phyloP scores from a whole-genome alignment of 2,329 filamentous ascomycete genomes.

The Nakataea oryzae region DNA sequence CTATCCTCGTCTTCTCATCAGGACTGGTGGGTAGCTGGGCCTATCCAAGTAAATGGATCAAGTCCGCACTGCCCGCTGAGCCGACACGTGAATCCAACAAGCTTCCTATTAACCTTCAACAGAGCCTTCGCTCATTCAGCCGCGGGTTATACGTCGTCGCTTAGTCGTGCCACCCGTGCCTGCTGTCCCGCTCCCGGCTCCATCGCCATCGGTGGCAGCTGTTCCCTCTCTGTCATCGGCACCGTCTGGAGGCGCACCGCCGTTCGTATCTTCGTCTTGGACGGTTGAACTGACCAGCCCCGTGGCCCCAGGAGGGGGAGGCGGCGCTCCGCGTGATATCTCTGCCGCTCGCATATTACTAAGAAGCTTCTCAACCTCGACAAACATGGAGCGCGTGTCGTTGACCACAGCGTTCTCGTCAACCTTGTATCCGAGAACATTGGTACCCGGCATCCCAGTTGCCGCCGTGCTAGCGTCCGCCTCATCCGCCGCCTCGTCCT shows the following conservation, averaged over 20 bases:
- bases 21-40: not conserved
- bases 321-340: constrained; percentile 33
- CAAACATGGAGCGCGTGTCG: constrained; percentile 82
- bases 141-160: constrained; percentile 13
- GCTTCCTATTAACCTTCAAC: not conserved
- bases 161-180: constrained; percentile 11
- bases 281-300: not conserved
- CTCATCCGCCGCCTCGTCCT: constrained; percentile 25
- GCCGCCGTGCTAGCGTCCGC: constrained; percentile 11
- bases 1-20: not conserved
- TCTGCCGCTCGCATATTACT: constrained; percentile 68
- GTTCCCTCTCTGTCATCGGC: constrained; percentile 7
- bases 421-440: constrained; percentile 49
- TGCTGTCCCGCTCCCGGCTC: not conserved
- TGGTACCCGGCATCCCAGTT: constrained; percentile 25
- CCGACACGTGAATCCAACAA: not conserved
- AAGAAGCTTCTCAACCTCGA: constrained; percentile 72
- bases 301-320: constrained; percentile 14
- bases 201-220: not conserved
- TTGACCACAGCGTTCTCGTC: constrained; percentile 82
- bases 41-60: not conserved
- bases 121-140: constrained; percentile 1
- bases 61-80: not conserved
- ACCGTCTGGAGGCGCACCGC: constrained; percentile 3
- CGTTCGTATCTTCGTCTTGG: constrained; percentile 6